A percentile compares a stretch with the other conserved stretches of the same genome.
phyloP scores from a whole-genome alignment of 2,329 filamentous ascomycete genomes.

The Talaromyces marneffei region DNA sequence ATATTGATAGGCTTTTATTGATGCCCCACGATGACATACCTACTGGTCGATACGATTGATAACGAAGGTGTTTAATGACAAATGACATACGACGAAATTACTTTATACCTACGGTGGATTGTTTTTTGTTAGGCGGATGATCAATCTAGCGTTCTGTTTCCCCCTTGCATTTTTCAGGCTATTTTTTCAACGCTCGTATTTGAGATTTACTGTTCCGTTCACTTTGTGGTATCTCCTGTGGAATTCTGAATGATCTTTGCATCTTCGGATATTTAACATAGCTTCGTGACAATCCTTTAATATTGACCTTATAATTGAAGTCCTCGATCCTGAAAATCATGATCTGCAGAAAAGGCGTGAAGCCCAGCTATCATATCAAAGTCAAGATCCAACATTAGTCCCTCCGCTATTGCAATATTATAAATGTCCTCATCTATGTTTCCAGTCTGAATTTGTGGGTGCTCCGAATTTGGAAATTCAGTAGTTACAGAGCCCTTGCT shows the following conservation, averaged over 20 bases:
- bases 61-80: no score
- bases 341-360: background rate
- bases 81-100: background rate
- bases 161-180: background rate
- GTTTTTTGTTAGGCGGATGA: background rate
- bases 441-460: background rate
- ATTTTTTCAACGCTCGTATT: background rate
- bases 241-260: background rate
- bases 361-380: conserved; percentile 1
- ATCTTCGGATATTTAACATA: no score
- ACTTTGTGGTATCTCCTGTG: background rate
- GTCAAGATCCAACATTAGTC: conserved; percentile 3
- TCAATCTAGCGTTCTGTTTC: background rate
- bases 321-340: background rate
- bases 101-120: background rate
- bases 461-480: background rate
- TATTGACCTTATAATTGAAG: background rate
- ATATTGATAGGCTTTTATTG: background rate
- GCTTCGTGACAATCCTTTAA: background rate
- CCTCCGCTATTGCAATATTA: conserved; percentile 1
- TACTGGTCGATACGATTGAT: background rate
- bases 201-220: background rate
- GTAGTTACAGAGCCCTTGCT: background rate
- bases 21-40: background rate
- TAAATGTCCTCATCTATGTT: background rate